phyloP scores from a whole-genome alignment of 1,284 basidiomycete species.

The Gymnopus androsaceus region DNA sequence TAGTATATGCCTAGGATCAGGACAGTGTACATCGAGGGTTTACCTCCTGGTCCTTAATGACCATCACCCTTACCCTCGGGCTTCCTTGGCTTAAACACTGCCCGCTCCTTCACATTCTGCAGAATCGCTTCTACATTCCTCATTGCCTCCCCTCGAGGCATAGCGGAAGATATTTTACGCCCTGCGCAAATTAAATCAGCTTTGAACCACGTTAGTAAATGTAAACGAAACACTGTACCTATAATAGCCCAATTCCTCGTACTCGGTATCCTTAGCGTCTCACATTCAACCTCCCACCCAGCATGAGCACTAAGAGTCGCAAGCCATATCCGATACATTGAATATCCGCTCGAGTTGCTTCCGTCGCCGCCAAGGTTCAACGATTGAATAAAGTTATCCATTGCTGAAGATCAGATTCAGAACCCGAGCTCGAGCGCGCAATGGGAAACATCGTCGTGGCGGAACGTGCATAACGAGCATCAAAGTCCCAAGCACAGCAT shows the following conservation, averaged over 20 bases:
- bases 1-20: too few species aligned
- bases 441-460: constrained; percentile 4
- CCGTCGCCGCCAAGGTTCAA: constrained; percentile 64
- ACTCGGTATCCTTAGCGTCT: constrained; percentile 86
- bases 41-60: too few species aligned
- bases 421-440: background rate
- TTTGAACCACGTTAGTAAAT: constrained; percentile 13
- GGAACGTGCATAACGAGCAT: constrained; percentile 58
- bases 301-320: constrained; percentile 66
- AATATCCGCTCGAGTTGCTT: constrained; percentile 63
- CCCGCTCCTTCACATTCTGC: constrained; percentile 50
- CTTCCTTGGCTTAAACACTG: constrained; percentile 65
- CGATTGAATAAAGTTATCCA: constrained; percentile 42
- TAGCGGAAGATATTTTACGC: constrained; percentile 28
- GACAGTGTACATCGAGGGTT: too few species aligned
- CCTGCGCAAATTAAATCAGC: constrained; percentile 24
- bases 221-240: constrained; percentile 53
- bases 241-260: constrained; percentile 92
- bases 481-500: constrained; percentile 85
- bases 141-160: constrained; percentile 32
- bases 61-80: constrained; percentile 70
- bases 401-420: background rate
- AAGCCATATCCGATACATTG: constrained; percentile 82
- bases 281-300: constrained; percentile 88
- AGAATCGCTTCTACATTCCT: constrained; percentile 49